These are phyloP conservation scores for Rhizopogon vulgaris DNA, from an alignment of 768 basidiomycete species.

Conservation along the genomic window DNA sequence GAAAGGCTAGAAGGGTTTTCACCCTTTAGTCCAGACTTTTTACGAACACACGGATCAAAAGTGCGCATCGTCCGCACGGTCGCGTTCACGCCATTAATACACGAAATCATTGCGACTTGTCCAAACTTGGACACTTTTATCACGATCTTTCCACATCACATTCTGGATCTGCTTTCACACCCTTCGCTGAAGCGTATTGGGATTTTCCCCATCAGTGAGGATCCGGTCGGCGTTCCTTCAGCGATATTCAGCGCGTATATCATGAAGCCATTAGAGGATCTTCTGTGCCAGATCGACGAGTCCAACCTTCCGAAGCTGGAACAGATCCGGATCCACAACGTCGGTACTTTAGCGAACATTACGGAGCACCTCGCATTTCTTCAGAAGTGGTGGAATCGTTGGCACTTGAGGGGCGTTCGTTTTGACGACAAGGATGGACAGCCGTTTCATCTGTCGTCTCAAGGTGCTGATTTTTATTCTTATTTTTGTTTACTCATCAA, in stretches of 20 bases:
- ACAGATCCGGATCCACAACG: conserved; percentile 36
- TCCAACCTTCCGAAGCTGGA: conserved; percentile 27
- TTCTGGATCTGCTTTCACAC: conserved; percentile 31
- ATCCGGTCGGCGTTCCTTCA: conserved; percentile 29
- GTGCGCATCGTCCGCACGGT: conserved; percentile 35
- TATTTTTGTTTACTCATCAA: not conserved
- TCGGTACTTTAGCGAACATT: conserved; percentile 31
- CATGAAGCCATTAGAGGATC: conserved; percentile 33
- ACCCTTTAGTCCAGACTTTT: conserved; percentile 34
- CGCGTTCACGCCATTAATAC: conserved; percentile 27
- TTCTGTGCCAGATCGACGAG: conserved; percentile 32
- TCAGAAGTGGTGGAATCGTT: conserved; percentile 23
- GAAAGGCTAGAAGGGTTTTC: conserved; percentile 39
- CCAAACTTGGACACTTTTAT: conserved; percentile 38
- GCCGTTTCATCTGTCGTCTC: conserved; percentile 10
- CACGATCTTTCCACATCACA: conserved; percentile 29
- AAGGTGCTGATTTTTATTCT: not conserved
- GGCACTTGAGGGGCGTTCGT: conserved; percentile 21
- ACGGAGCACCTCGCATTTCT: conserved; percentile 21
- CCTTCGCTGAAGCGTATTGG: conserved; percentile 36
- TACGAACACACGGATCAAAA: conserved; percentile 36
- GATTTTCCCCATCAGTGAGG: conserved; percentile 36
- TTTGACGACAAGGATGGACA: conserved; percentile 27
- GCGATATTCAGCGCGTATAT: conserved; percentile 34
- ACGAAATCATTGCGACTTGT: conserved; percentile 31